phyloP scores from a whole-genome alignment of 2,329 filamentous ascomycete species.

The Didymella keratinophila region DNA sequence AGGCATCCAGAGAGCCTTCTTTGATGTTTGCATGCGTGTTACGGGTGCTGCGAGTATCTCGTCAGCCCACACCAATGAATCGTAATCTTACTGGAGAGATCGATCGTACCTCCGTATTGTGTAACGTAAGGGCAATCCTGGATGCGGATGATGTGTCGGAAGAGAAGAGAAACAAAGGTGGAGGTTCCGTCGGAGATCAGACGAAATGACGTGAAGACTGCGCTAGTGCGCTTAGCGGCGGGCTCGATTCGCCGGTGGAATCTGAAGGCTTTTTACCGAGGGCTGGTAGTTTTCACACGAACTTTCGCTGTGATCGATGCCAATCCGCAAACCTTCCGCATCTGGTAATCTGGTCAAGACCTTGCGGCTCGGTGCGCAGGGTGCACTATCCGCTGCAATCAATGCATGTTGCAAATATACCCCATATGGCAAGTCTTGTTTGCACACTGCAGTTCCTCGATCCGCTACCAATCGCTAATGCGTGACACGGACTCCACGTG shows the following conservation, averaged over 20 bases:
- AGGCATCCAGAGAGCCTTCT: not conserved
- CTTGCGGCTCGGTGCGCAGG: not conserved
- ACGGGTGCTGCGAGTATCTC: not conserved
- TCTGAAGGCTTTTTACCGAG: slow-evolving; percentile 6
- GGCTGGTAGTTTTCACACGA: not conserved
- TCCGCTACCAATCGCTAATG: not conserved
- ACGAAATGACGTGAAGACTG: slow-evolving; percentile 10
- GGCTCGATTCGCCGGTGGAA: slow-evolving; percentile 4
- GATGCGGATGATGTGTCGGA: slow-evolving; percentile 18
- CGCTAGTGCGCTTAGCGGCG: slow-evolving; percentile 8
- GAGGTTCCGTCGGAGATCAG: too few species aligned
- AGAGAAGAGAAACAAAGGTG: too few species aligned
- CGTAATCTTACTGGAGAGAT: not conserved
- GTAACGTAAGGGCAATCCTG: slow-evolving; percentile 15
- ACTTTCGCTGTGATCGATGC: slow-evolving; percentile 1
- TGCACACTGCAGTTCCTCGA: not conserved
- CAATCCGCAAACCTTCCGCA: not conserved
- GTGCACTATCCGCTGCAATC: not conserved
- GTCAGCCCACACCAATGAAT: slow-evolving; percentile 11
- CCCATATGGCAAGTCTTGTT: not conserved
- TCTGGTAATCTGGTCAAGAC: not conserved
- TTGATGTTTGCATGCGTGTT: not conserved
- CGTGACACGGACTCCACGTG: not conserved
- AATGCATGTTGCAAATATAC: not conserved
- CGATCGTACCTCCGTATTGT: slow-evolving; percentile 14